These are phyloP conservation scores for Artemisia tridentata DNA, from an alignment of 129 eudicot genomes.

Conservation along the genomic window DNA sequence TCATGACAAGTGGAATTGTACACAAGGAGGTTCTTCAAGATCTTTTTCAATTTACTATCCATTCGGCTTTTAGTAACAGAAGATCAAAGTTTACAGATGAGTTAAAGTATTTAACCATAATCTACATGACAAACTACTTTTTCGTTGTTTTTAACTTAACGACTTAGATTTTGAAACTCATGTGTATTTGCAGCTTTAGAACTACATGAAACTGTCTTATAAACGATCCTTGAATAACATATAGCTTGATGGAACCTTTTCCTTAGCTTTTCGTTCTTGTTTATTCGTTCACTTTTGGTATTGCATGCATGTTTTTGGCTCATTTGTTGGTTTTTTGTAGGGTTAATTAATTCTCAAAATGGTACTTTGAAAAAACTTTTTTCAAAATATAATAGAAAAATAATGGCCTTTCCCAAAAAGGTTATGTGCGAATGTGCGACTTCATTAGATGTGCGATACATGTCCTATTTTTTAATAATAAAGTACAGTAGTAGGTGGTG, in stretches of 20 bases:
- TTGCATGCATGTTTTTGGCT: neutral
- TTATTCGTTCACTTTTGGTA: neutral
- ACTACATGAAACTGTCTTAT: constrained; percentile 16
- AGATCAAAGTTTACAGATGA: constrained; percentile 3
- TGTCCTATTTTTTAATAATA: no score
- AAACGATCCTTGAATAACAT: neutral
- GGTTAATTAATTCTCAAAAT: no score
- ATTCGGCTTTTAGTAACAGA: neutral
- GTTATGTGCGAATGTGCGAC: no score
- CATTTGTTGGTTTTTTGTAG: neutral
- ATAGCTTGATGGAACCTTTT: no score
- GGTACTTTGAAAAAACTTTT: no score
- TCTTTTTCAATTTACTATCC: constrained; percentile 3
- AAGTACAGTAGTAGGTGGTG: no score
- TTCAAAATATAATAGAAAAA: no score
- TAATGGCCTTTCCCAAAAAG: no score
- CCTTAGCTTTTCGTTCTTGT: neutral
- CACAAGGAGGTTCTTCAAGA: neutral
- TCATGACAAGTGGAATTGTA: neutral
- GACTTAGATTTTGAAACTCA: constrained; percentile 4
- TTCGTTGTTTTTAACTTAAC: neutral
- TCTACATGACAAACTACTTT: neutral
- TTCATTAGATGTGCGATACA: no score
- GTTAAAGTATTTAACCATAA: neutral
- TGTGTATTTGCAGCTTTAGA: constrained; percentile 3